Evolutionary conservation across 2,329 filamentous ascomycete genomes (phyloP).

Genomic region (Sodiomyces alkalinus): DNA sequence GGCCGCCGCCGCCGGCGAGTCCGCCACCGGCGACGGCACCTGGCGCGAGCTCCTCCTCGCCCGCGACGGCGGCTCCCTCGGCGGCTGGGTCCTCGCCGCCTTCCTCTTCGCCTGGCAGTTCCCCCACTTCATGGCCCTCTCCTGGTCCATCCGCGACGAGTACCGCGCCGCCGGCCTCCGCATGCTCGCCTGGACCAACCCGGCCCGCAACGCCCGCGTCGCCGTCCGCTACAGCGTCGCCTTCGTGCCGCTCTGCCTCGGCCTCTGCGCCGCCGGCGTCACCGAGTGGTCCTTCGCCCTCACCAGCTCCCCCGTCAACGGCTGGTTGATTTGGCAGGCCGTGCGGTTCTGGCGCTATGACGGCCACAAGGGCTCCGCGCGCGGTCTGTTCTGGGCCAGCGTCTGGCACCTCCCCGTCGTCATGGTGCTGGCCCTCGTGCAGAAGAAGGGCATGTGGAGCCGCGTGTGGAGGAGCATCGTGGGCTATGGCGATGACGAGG

Average conservation of each 20-base stretch:
- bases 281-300: slow-evolving; percentile 76
- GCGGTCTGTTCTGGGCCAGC: slow-evolving; percentile 88
- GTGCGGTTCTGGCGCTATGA: slow-evolving; percentile 66
- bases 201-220: slow-evolving; percentile 70
- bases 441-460: slow-evolving; percentile 88
- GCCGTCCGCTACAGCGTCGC: slow-evolving; percentile 73
- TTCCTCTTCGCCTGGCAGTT: slow-evolving; percentile 95
- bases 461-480: slow-evolving; percentile 59
- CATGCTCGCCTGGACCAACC: slow-evolving; percentile 79
- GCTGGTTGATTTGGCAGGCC: slow-evolving; percentile 71
- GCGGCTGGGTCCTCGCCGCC: slow-evolving; percentile 78
- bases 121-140: slow-evolving; percentile 91
- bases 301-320: slow-evolving; percentile 69
- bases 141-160: slow-evolving; percentile 77
- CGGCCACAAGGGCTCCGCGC: slow-evolving; percentile 65
- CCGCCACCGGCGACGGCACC: slow-evolving; percentile 57
- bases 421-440: slow-evolving; percentile 75
- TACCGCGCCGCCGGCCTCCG: slow-evolving; percentile 57
- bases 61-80: slow-evolving; percentile 42
- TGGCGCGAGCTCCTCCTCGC: slow-evolving; percentile 68
- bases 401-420: slow-evolving; percentile 90
- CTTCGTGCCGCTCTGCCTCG: slow-evolving; percentile 77
- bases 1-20: slow-evolving; percentile 85
- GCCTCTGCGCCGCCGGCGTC: slow-evolving; percentile 61
- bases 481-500: slow-evolving; percentile 40